A percentile compares a stretch with the other conserved stretches of the same genome.
Conservation (phyloP, 192 early-diverging fungal species). For the Thoreauomyces humboldtii region DNA sequence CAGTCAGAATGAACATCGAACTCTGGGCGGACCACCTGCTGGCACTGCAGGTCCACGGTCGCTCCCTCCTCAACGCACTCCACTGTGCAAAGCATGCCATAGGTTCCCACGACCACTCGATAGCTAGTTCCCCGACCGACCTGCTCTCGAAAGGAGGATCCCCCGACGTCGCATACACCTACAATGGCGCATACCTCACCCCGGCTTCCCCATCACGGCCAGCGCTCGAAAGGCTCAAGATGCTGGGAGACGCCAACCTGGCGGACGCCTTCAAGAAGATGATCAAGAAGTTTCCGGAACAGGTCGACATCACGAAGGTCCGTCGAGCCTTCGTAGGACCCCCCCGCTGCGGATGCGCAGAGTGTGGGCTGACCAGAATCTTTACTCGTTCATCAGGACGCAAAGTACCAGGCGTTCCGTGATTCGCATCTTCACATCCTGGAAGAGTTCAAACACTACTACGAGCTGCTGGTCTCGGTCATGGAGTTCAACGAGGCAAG, state of each 20-base stretch:
- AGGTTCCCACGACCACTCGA: background rate
- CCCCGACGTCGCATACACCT: slow-evolving; percentile 27
- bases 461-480: slow-evolving; percentile 21
- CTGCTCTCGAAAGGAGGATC: slow-evolving; percentile 26
- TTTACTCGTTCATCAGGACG: background rate
- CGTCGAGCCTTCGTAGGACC: no score
- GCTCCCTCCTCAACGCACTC: slow-evolving; percentile 25
- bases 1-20: slow-evolving; percentile 28
- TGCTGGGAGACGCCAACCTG: slow-evolving; percentile 20
- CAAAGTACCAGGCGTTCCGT: slow-evolving; percentile 17
- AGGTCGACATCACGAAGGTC: slow-evolving; percentile 25
- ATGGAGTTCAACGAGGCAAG: slow-evolving; percentile 26
- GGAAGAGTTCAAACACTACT: slow-evolving; percentile 26
- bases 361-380: no score
- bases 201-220: slow-evolving; percentile 31
- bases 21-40: slow-evolving; percentile 39
- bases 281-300: slow-evolving; percentile 39
- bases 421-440: slow-evolving; percentile 7
- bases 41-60: slow-evolving; percentile 21
- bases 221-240: slow-evolving; percentile 12
- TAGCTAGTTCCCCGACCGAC: slow-evolving; percentile 17
- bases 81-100: slow-evolving; percentile 24
- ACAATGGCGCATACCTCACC: slow-evolving; percentile 19
- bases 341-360: no score
- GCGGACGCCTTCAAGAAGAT: slow-evolving; percentile 25